A percentile compares a stretch with the other conserved stretches of the same genome.
Conservation (phyloP, 495 filamentous ascomycete genomes). For the Neurospora pannonica region DNA sequence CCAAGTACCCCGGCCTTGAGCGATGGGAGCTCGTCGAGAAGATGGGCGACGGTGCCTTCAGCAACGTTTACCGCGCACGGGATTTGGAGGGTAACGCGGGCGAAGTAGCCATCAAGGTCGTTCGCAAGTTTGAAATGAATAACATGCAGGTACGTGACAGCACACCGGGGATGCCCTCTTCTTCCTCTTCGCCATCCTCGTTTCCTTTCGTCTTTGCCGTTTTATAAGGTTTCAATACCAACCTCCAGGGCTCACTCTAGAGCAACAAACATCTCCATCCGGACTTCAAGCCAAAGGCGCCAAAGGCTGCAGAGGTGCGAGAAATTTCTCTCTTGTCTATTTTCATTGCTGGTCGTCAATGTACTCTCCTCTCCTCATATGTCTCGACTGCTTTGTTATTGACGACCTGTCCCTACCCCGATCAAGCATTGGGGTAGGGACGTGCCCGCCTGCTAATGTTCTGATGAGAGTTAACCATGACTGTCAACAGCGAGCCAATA, state of each 20-base stretch:
- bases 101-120: slow-evolving; percentile 96
- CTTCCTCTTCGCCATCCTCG: slow-evolving; percentile 14
- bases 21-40: slow-evolving; percentile 87
- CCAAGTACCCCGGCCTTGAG: slow-evolving; percentile 84
- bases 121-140: slow-evolving; percentile 98
- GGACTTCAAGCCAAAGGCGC: slow-evolving; percentile 78
- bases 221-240: slow-evolving; percentile 28
- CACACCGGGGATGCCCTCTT: slow-evolving; percentile 19
- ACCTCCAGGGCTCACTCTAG: slow-evolving; percentile 44
- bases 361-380: slow-evolving; percentile 4
- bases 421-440: slow-evolving; percentile 11
- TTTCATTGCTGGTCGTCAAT: slow-evolving; percentile 3
- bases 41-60: slow-evolving; percentile 99
- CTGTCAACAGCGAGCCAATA: slow-evolving; percentile 71
- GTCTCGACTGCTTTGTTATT: background rate
- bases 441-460: background rate
- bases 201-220: slow-evolving; percentile 13
- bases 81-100: slow-evolving; percentile 59
- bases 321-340: slow-evolving; percentile 31
- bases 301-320: slow-evolving; percentile 97
- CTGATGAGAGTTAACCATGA: slow-evolving; percentile 6
- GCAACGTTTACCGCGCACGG: slow-evolving; percentile 88
- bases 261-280: slow-evolving; percentile 81
- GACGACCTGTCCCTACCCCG: slow-evolving; percentile 1
- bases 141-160: slow-evolving; percentile 76